Evolutionary conservation across 306 rosid species (phyloP).

Genomic region (Pyrus pyrifolia): DNA sequence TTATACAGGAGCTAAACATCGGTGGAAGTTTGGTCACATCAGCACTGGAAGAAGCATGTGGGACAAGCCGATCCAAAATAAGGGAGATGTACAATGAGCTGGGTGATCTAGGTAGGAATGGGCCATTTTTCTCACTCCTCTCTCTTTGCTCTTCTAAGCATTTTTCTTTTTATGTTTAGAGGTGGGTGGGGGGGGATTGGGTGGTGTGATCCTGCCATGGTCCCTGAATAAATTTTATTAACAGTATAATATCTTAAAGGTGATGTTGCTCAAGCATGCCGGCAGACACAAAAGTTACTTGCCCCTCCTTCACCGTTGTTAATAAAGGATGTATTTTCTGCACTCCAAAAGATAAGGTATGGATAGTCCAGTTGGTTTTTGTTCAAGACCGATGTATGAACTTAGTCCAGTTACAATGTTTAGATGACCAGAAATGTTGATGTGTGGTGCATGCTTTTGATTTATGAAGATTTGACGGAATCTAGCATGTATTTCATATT

Average conservation of each 20-base stretch:
- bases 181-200: neutral
- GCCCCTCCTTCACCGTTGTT: constrained; percentile 73
- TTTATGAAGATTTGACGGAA: neutral
- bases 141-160: constrained; percentile 13
- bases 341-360: constrained; percentile 74
- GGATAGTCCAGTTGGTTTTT: constrained; percentile 3
- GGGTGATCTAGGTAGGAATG: constrained; percentile 80
- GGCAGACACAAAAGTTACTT: constrained; percentile 82
- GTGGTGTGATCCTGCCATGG: neutral
- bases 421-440: neutral
- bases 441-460: neutral
- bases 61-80: constrained; percentile 60
- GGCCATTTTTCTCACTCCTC: constrained; percentile 11
- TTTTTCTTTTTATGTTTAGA: constrained; percentile 11
- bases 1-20: constrained; percentile 71
- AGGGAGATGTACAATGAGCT: constrained; percentile 77
- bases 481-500: neutral
- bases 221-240: constrained; percentile 19
- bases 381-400: neutral
- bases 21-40: constrained; percentile 84
- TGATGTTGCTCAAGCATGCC: constrained; percentile 94
- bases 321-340: constrained; percentile 65
- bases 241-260: constrained; percentile 46
- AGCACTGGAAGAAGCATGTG: constrained; percentile 85
- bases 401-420: neutral